phyloP scores from a whole-genome alignment of 1,284 basidiomycete species.

The Ceratobasidium sp. region DNA sequence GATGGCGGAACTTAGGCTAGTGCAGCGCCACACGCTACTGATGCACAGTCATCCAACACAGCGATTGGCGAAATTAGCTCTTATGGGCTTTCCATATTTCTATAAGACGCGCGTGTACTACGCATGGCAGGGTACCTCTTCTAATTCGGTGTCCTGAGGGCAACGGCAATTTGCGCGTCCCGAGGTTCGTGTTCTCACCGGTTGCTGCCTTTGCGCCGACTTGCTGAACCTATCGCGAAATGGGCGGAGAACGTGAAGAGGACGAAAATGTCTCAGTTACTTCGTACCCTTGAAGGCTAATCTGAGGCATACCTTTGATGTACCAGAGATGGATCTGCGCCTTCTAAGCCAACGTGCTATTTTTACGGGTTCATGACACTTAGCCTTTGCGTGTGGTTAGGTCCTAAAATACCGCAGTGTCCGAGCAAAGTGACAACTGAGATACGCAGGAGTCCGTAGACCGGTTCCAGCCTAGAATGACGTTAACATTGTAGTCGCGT shows the following conservation, averaged over 20 bases:
- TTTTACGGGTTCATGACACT: too few species aligned
- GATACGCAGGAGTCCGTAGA: too few species aligned
- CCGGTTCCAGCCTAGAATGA: too few species aligned
- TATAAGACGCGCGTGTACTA: slow-evolving; percentile 24
- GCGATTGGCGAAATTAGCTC: slow-evolving; percentile 43
- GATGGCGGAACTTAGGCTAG: slow-evolving; percentile 2
- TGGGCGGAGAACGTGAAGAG: background rate
- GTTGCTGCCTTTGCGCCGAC: too few species aligned
- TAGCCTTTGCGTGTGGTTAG: too few species aligned
- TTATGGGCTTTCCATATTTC: slow-evolving; percentile 6
- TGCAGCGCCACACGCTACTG: slow-evolving; percentile 38
- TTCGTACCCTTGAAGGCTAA: background rate
- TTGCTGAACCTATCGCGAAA: slow-evolving; percentile 21
- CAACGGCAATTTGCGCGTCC: slow-evolving; percentile 35
- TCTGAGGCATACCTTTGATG: too few species aligned
- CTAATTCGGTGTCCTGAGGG: slow-evolving; percentile 16
- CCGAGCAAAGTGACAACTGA: too few species aligned
- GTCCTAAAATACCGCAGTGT: too few species aligned
- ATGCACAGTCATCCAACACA: slow-evolving; percentile 38
- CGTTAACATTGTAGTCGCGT: too few species aligned
- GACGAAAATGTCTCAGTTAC: background rate
- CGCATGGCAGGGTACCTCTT: slow-evolving; percentile 31
- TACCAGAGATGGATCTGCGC: too few species aligned
- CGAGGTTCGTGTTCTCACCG: too few species aligned
- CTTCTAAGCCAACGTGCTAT: too few species aligned